Percentiles rank a stretch among this genome's conserved stretches.
Evolutionary conservation across 2,329 filamentous ascomycete genomes (phyloP).

Genomic region (Fusarium penzigii): DNA sequence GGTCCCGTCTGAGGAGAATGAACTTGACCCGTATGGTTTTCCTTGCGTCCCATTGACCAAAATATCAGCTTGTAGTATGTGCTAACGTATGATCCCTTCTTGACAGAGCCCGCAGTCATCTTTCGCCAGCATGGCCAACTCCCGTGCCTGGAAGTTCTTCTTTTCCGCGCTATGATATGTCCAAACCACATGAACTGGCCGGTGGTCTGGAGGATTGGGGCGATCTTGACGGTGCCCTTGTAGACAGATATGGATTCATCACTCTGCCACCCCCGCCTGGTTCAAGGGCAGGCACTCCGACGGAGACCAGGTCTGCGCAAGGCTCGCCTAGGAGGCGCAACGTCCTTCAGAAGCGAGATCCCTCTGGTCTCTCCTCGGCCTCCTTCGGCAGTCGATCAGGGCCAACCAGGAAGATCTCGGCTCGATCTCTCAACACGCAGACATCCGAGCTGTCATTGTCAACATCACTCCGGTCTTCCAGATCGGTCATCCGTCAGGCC

Average conservation of each 20-base stretch:
- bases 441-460: conserved; percentile 51
- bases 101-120: conserved; percentile 32
- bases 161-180: conserved; percentile 45
- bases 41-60: conserved; percentile 37
- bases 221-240: conserved; percentile 59
- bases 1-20: conserved; percentile 53
- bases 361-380: conserved; percentile 40
- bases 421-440: conserved; percentile 60
- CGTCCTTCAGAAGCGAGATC: conserved; percentile 42
- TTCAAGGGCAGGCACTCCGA: conserved; percentile 44
- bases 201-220: conserved; percentile 69
- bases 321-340: conserved; percentile 47
- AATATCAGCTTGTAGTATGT: conserved; percentile 25
- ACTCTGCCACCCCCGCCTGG: conserved; percentile 44
- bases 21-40: conserved; percentile 60
- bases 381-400: conserved; percentile 40
- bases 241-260: conserved; percentile 72
- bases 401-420: conserved; percentile 57
- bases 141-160: conserved; percentile 47
- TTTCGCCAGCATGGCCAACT: conserved; percentile 37
- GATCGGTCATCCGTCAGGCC: conserved; percentile 58
- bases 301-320: conserved; percentile 43
- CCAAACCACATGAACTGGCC: too few relatives aligned
- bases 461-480: conserved; percentile 53
- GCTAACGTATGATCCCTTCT: conserved; percentile 29